Evolutionary conservation across 164 flowering plant genomes (phyloP).

Genomic region (Sedum album): DNA sequence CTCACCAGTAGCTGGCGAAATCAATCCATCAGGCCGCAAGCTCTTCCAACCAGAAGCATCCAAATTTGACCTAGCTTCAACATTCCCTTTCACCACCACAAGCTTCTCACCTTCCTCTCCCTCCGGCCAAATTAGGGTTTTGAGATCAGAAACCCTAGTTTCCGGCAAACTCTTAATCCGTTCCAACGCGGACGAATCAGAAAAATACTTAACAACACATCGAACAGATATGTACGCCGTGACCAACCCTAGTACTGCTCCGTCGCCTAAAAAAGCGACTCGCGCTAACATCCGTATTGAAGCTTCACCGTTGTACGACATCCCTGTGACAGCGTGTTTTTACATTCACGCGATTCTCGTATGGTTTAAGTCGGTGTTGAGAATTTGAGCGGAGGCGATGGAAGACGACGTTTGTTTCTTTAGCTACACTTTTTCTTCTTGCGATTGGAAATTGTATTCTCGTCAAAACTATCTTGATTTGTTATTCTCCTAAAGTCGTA

Average conservation of each 20-base stretch:
- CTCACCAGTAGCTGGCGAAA: slow-evolving; percentile 53
- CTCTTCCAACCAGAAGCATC: slow-evolving; percentile 41
- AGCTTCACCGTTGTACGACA: slow-evolving; percentile 2
- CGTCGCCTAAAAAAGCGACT: slow-evolving; percentile 57
- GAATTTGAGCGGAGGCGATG: too few species aligned
- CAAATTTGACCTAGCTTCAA: slow-evolving; percentile 44
- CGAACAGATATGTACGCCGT: slow-evolving; percentile 59
- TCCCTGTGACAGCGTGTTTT: neutral
- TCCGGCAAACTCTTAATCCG: slow-evolving; percentile 40
- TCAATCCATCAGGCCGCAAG: slow-evolving; percentile 24
- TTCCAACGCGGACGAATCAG: slow-evolving; percentile 43
- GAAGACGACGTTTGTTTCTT: too few species aligned
- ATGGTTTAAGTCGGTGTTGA: too few species aligned
- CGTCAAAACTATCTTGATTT: too few species aligned
- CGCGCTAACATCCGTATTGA: neutral
- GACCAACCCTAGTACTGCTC: slow-evolving; percentile 65
- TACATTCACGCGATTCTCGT: too few species aligned
- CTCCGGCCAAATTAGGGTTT: slow-evolving; percentile 20
- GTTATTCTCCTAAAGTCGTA: too few species aligned
- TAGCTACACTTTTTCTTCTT: too few species aligned
- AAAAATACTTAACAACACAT: slow-evolving; percentile 28
- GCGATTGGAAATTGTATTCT: too few species aligned
- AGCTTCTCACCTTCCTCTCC: slow-evolving; percentile 16
- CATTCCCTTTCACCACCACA: slow-evolving; percentile 58
- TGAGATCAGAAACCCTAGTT: slow-evolving; percentile 52